Evolutionary conservation across 257 asterid genomes (phyloP).

Genomic region (Thymus quinquecostatus): DNA sequence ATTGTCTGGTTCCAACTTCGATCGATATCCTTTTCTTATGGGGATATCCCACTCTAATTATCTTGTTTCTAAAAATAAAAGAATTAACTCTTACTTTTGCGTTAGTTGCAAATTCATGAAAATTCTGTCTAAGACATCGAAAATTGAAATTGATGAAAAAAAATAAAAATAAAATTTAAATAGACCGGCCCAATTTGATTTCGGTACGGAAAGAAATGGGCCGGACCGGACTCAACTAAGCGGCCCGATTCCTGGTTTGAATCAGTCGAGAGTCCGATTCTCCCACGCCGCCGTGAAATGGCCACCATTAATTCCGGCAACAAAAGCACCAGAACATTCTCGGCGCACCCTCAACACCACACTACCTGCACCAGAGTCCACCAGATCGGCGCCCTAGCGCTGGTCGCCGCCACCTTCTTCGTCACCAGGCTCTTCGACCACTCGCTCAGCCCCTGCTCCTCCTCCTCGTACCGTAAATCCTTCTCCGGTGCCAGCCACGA

Average conservation of each 20-base stretch:
- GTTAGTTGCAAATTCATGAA: too few species aligned
- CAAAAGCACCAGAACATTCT: conserved; percentile 43
- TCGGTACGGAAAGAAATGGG: too few species aligned
- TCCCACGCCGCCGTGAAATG: conserved; percentile 30
- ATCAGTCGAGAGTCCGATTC: not conserved
- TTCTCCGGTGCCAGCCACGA: conserved; percentile 30
- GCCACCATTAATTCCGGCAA: conserved; percentile 42
- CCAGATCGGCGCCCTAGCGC: conserved; percentile 81
- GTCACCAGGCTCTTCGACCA: conserved; percentile 78
- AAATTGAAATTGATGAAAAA: too few species aligned
- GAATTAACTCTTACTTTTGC: too few species aligned
- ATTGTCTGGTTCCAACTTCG: too few species aligned
- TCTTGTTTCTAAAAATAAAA: too few species aligned
- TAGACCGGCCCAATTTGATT: too few species aligned
- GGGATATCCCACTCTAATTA: too few species aligned
- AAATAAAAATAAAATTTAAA: too few species aligned
- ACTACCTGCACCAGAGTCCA: conserved; percentile 65
- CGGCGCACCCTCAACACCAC: conserved; percentile 38
- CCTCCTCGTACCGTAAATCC: conserved; percentile 33
- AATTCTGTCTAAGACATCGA: too few species aligned
- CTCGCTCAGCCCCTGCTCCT: conserved; percentile 42
- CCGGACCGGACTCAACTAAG: too few species aligned
- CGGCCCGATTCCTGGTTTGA: not conserved
- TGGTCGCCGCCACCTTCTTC: conserved; percentile 74
- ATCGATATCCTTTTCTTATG: too few species aligned